Base-by-base conservation (phyloP, 768 basidiomycete genomes). In the Amyloporia xantha region DNA sequence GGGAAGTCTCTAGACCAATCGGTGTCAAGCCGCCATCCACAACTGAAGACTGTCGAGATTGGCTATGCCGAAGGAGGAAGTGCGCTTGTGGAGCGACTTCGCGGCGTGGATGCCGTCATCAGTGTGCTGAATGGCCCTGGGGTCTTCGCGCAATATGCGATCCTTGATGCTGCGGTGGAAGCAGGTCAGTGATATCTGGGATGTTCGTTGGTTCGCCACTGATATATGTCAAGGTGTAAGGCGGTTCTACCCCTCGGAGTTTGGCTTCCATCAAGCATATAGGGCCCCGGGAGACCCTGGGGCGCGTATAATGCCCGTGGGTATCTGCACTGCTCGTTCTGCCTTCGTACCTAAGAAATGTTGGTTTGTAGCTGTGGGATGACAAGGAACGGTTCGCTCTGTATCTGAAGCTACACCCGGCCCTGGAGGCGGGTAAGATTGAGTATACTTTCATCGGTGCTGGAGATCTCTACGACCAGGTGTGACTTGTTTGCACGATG, bases 161-260 rank as follows among this genome's bases (percentile, higher is more conserved):
- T 47, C 5, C 23, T 47, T 2, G 35, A 38, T 23, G 33, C 45
- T 11, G 45, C 45, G 4, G 27, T 36, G 4, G 23, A 46, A 20
- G 30, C 44, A 19, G 44, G 44, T 35, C 4, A 2, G 45, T 47
- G 6, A 23, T 13, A 7, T 39, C 38, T 13, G 9, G 24, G 9
- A 7, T 33, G 7, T 33, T 15, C 7, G 30, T n/a, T n/a, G n/a
- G 9, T 23, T 12, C 13, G 40, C 21, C 23, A 12, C n/a, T 23
- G 40, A 23, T 41, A 13, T 39, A 6, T n/a, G 17, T 5, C 10
- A 33, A 47, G 45, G 45, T 38, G 45, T 47, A 15, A 20, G 35
- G 35, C 35, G 45, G 4, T 47, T 47, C 15, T 47, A 47, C 25
- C 45, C 35, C 15, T 47, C 45, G 5, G 45, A 47, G 10, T 47